These are phyloP conservation scores for Trichoderma semiorbis DNA, from an alignment of 2,329 filamentous ascomycete species.

Conservation along the genomic window DNA sequence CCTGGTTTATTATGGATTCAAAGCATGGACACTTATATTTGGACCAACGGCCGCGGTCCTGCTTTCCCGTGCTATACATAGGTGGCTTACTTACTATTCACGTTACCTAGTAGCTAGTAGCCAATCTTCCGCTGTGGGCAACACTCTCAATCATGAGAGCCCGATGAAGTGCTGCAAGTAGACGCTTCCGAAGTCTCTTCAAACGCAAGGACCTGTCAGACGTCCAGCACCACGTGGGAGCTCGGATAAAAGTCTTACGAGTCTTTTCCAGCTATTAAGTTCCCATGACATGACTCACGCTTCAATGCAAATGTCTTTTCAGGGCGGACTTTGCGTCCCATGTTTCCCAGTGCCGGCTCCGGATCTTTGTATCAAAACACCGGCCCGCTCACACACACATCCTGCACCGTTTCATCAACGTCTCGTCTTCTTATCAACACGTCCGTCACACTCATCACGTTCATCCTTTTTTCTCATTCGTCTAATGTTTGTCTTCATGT, in stretches of 20 bases:
- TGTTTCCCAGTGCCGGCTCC: not conserved
- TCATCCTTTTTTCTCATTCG: not conserved
- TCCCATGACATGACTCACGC: not conserved
- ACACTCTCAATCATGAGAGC: not conserved
- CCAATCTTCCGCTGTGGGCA: not conserved
- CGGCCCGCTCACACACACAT: not conserved
- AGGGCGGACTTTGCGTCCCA: not conserved
- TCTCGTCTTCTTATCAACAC: not conserved
- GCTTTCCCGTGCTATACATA: not conserved
- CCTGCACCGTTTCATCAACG: slow-evolving; percentile 4
- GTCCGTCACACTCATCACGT: not conserved
- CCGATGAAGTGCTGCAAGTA: not conserved
- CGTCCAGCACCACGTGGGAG: not conserved
- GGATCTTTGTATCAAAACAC: not conserved
- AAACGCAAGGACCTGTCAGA: not conserved
- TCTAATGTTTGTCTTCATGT: too few species aligned
- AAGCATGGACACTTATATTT: not conserved
- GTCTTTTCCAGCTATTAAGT: not conserved
- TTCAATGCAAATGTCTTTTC: not conserved
- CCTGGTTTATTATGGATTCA: not conserved
- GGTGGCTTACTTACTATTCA: not conserved
- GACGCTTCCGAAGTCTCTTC: not conserved
- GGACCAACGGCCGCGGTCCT: not conserved
- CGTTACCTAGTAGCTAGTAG: not conserved
- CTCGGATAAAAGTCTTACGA: not conserved